phyloP scores from a whole-genome alignment of 2,329 filamentous ascomycete genomes.

The Didymosphaeria variabile region DNA sequence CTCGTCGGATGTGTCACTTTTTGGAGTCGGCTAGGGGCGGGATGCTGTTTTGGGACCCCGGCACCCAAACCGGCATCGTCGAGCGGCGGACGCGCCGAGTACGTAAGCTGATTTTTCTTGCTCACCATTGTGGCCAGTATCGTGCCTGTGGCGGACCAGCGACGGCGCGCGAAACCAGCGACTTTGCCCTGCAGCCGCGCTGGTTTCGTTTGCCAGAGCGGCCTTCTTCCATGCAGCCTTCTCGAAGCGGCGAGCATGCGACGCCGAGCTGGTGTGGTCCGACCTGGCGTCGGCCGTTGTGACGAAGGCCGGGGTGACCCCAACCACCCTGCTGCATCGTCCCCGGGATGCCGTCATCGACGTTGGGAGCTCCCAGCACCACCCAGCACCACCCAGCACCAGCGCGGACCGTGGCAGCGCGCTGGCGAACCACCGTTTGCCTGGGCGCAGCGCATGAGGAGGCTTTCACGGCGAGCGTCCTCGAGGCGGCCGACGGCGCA shows the following conservation, averaged over 20 bases:
- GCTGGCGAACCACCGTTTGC: not conserved
- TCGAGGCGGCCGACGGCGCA: not conserved
- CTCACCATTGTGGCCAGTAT: not conserved
- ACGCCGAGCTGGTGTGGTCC: slow-evolving; percentile 17
- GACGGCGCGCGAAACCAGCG: not conserved
- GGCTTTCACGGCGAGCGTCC: not conserved
- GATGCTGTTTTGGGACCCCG: slow-evolving; percentile 35
- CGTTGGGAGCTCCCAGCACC: slow-evolving; percentile 1
- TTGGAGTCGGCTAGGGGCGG: slow-evolving; percentile 34
- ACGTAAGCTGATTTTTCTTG: slow-evolving; percentile 29
- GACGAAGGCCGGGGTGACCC: slow-evolving; percentile 15
- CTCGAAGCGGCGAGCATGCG: slow-evolving; percentile 25
- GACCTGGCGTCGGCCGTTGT: not conserved
- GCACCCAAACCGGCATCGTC: slow-evolving; percentile 20
- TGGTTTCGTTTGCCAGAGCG: not conserved
- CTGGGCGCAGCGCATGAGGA: not conserved
- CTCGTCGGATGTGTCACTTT: slow-evolving; percentile 33
- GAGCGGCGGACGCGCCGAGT: slow-evolving; percentile 6
- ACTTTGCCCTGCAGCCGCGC: not conserved
- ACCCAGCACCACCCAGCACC: no score
- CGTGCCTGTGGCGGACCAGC: no score
- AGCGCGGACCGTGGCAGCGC: not conserved
- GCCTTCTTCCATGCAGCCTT: slow-evolving; percentile 23
- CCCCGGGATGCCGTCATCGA: slow-evolving; percentile 9
- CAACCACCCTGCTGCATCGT: slow-evolving; percentile 1